Conservation (phyloP, 768 basidiomycete species). For the Pisolithus tinctorius region DNA sequence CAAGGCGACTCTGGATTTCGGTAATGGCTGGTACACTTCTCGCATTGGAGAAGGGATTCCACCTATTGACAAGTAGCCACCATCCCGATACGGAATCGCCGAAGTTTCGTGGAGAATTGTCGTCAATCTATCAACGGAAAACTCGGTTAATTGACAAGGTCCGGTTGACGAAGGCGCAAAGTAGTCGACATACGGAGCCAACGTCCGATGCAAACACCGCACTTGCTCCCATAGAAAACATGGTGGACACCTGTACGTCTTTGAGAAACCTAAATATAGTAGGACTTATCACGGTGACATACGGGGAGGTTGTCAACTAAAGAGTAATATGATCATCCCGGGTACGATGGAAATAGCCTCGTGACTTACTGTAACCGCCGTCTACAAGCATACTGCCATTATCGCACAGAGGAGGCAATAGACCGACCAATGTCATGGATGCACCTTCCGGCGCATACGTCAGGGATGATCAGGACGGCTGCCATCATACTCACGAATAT, state of each 20-base stretch:
- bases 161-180: neutral
- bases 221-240: slow-evolving; percentile 87
- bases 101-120: slow-evolving; percentile 91
- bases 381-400: slow-evolving; percentile 91
- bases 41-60: slow-evolving; percentile 83
- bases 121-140: slow-evolving; percentile 59
- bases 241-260: slow-evolving; percentile 66
- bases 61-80: slow-evolving; percentile 91
- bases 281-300: slow-evolving; percentile 13
- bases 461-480: neutral
- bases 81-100: slow-evolving; percentile 95
- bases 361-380: slow-evolving; percentile 73
- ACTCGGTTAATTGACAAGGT: neutral
- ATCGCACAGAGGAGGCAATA: slow-evolving; percentile 91
- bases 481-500: slow-evolving; percentile 54
- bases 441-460: slow-evolving; percentile 51
- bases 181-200: slow-evolving; percentile 57
- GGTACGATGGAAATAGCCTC: slow-evolving; percentile 1
- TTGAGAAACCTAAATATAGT: slow-evolving; percentile 1
- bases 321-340: neutral
- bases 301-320: slow-evolving; percentile 88
- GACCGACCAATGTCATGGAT: slow-evolving; percentile 94
- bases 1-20: slow-evolving; percentile 89
- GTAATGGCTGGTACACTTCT: slow-evolving; percentile 80
- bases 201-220: slow-evolving; percentile 93